Conservation (phyloP, 805 yeast species). For the Candida ovalis region DNA sequence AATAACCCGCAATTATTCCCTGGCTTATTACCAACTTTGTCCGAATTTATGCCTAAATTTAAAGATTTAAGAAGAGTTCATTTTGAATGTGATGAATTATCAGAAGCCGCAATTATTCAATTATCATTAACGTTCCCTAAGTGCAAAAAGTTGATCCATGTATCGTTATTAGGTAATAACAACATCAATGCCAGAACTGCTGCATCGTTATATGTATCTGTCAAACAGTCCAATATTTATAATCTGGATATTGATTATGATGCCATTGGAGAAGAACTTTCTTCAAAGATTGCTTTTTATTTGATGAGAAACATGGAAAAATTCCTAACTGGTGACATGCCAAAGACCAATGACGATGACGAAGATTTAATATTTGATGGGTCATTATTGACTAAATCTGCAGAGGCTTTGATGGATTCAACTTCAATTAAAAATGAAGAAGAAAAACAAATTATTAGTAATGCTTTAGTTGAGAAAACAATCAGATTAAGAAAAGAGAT, state of each 20-base stretch:
- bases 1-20: constrained; percentile 52
- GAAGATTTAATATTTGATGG: constrained; percentile 77
- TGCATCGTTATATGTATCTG: constrained; percentile 47
- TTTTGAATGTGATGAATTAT: constrained; percentile 50
- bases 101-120: constrained; percentile 44
- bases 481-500: constrained; percentile 46
- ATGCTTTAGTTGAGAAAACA: constrained; percentile 50
- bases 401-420: constrained; percentile 55
- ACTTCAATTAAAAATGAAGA: constrained; percentile 29
- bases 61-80: constrained; percentile 47
- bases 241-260: constrained; percentile 54
- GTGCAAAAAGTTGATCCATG: constrained; percentile 46
- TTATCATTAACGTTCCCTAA: constrained; percentile 46
- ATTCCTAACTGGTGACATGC: constrained; percentile 33
- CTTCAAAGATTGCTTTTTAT: constrained; percentile 52
- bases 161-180: constrained; percentile 50
- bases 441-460: constrained; percentile 42
- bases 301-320: constrained; percentile 55
- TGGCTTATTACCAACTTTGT: constrained; percentile 41
- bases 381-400: constrained; percentile 66
- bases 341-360: constrained; percentile 21
- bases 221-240: constrained; percentile 45
- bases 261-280: constrained; percentile 45
- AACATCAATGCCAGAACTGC: constrained; percentile 41
- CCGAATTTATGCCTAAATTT: constrained; percentile 42